Conservation (phyloP, 805 yeast genomes). For the Wickerhamiella kazuoi region DNA sequence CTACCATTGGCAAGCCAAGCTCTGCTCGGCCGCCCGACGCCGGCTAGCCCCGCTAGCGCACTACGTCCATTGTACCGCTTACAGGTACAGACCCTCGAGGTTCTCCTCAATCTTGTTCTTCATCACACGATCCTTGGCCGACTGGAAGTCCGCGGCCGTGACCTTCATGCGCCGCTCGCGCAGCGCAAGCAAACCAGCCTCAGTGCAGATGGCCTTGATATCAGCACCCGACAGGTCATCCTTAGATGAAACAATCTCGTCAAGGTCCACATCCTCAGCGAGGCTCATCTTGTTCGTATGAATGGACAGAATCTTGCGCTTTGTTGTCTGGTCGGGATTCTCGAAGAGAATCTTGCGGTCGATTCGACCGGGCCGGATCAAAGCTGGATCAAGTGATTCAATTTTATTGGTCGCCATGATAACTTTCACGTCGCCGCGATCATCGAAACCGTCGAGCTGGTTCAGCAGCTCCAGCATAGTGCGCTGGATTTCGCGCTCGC, state of each 20-base stretch:
- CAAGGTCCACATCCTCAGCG: conserved; percentile 73
- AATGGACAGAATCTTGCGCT: conserved; percentile 79
- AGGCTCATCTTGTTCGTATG: conserved; percentile 90
- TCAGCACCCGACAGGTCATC: conserved; percentile 96
- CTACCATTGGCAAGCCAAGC: too few relatives aligned
- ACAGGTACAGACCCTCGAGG: conserved; percentile 80
- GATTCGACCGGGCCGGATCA: conserved; percentile 92
- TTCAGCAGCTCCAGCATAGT: conserved; percentile 92
- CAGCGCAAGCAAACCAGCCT: conserved; percentile 87
- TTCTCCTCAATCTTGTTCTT: conserved; percentile 94
- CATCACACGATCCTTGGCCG: conserved; percentile 86
- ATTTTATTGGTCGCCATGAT: conserved; percentile 96
- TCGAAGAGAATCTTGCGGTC: conserved; percentile 92
- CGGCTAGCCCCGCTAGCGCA: not conserved
- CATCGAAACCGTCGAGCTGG: conserved; percentile 94
- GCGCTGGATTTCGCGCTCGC: conserved; percentile 93
- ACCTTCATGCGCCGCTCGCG: conserved; percentile 97
- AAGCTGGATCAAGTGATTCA: conserved; percentile 87
- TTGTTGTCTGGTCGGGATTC: conserved; percentile 83
- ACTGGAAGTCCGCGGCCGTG: conserved; percentile 79
- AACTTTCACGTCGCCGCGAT: conserved; percentile 91
- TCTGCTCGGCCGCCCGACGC: too few relatives aligned
- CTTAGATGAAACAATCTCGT: conserved; percentile 73
- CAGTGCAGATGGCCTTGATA: conserved; percentile 93
- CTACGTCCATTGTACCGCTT: conserved; percentile 6